Evolutionary conservation across 1,139 yeast genomes (phyloP).

Genomic region (Wickerhamomyces sp.): DNA sequence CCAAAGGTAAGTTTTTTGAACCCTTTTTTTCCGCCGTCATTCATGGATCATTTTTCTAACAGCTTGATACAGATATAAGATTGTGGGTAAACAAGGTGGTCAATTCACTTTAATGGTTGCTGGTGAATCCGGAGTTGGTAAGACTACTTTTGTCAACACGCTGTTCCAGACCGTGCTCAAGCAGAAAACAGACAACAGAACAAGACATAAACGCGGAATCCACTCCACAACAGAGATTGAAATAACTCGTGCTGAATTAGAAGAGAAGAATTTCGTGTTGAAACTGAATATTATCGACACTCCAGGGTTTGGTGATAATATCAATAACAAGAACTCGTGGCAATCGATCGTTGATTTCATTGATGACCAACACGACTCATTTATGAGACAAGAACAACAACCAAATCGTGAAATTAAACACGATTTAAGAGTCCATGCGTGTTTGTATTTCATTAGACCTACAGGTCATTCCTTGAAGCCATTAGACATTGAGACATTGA

Average conservation of each 20-base stretch:
- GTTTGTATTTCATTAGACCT: constrained; percentile 90
- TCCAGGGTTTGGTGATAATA: constrained; percentile 97
- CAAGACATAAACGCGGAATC: constrained; percentile 68
- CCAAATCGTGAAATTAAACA: constrained; percentile 66
- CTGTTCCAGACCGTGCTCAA: constrained; percentile 62
- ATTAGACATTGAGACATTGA: constrained; percentile 86
- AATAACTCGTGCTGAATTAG: constrained; percentile 83
- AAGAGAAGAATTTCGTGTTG: constrained; percentile 85
- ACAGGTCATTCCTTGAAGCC: constrained; percentile 93
- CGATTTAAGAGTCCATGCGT: constrained; percentile 91
- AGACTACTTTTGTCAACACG: constrained; percentile 92
- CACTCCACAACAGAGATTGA: constrained; percentile 91
- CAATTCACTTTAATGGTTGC: constrained; percentile 91
- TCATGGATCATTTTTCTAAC: constrained; percentile 14
- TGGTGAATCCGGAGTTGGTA: constrained; percentile 93
- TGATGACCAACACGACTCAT: constrained; percentile 95
- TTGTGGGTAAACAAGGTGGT: constrained; percentile 85
- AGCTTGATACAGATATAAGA: constrained; percentile 57
- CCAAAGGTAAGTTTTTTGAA: constrained; percentile 63
- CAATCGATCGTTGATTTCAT: constrained; percentile 88
- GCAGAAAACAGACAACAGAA: constrained; percentile 56
- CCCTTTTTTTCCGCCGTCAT: constrained; percentile 1
- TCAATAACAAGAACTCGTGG: constrained; percentile 91
- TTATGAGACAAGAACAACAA: constrained; percentile 95
- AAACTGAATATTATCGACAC: constrained; percentile 90